Evolutionary conservation across 2,329 filamentous ascomycete genomes (phyloP).

Genomic region (Claviceps sp.): DNA sequence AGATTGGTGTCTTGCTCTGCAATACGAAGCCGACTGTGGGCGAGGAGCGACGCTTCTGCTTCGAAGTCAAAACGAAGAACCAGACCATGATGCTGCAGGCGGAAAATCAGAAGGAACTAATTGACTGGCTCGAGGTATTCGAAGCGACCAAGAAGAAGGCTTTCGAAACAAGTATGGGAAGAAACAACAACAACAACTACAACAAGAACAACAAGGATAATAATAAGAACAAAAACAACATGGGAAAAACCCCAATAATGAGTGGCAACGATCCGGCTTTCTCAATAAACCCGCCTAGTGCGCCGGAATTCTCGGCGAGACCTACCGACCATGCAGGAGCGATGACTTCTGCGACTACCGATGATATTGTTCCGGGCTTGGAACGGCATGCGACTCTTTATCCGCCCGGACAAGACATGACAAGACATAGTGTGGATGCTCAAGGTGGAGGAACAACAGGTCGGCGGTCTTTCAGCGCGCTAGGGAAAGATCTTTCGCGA

Average conservation of each 20-base stretch:
- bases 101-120: constrained; percentile 84
- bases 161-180: constrained; percentile 56
- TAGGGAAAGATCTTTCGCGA: constrained; percentile 32
- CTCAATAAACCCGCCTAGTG: constrained; percentile 75
- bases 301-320: constrained; percentile 83
- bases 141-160: constrained; percentile 89
- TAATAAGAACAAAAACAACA: constrained; percentile 7
- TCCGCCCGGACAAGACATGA: constrained; percentile 44
- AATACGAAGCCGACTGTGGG: constrained; percentile 81
- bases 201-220: not conserved
- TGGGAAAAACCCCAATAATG: constrained; percentile 26
- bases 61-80: constrained; percentile 97
- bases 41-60: constrained; percentile 91
- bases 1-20: constrained; percentile 88
- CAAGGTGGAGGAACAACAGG: constrained; percentile 22
- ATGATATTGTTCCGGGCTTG: constrained; percentile 24
- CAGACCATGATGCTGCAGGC: constrained; percentile 80
- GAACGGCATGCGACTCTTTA: constrained; percentile 55
- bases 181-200: constrained; percentile 32
- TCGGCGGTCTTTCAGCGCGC: constrained; percentile 43
- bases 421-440: constrained; percentile 63
- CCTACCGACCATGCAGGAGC: constrained; percentile 51
- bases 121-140: constrained; percentile 87
- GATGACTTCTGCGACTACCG: constrained; percentile 40
- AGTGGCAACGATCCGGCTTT: constrained; percentile 62